phyloP scores from a whole-genome alignment of 345 rosid species.

The Trapa bicornis region DNA sequence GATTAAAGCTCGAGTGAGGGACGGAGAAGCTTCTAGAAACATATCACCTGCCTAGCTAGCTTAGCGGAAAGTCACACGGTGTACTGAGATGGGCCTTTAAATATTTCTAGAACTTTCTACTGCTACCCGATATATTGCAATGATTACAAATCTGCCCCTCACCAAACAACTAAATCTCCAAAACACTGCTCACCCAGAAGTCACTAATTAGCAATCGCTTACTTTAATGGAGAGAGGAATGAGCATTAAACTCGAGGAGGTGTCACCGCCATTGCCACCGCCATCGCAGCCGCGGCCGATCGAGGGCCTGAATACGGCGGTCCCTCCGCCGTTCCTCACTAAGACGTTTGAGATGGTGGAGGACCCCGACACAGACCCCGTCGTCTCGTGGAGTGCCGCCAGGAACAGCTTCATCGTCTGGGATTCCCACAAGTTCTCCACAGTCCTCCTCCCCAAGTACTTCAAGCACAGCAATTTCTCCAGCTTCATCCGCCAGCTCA shows the following conservation, averaged over 20 bases:
- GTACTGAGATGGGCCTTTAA: too few relatives aligned
- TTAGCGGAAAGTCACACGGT: too few relatives aligned
- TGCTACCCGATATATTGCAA: background rate
- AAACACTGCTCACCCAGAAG: too few relatives aligned
- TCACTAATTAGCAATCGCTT: background rate
- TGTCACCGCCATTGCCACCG: background rate
- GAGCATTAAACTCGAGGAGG: background rate
- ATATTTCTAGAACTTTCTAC: conserved; percentile 2
- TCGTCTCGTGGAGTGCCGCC: conserved; percentile 54
- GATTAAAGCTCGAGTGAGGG: too few relatives aligned
- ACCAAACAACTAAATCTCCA: background rate
- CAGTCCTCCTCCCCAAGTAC: conserved; percentile 44
- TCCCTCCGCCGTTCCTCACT: conserved; percentile 64
- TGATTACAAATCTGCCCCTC: background rate
- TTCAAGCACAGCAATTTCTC: conserved; percentile 69
- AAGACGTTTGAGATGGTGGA: conserved; percentile 71
- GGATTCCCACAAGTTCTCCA: conserved; percentile 42
- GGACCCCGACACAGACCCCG: conserved; percentile 45
- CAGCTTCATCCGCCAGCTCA: conserved; percentile 72
- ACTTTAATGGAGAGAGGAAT: background rate
- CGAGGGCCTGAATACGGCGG: conserved; percentile 58
- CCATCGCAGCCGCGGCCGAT: conserved; percentile 25
- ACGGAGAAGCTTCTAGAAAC: too few relatives aligned
- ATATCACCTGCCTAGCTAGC: too few relatives aligned
- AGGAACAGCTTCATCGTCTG: conserved; percentile 56